phyloP scores from a whole-genome alignment of 768 basidiomycete species.

The Trametes cinnabarina region DNA sequence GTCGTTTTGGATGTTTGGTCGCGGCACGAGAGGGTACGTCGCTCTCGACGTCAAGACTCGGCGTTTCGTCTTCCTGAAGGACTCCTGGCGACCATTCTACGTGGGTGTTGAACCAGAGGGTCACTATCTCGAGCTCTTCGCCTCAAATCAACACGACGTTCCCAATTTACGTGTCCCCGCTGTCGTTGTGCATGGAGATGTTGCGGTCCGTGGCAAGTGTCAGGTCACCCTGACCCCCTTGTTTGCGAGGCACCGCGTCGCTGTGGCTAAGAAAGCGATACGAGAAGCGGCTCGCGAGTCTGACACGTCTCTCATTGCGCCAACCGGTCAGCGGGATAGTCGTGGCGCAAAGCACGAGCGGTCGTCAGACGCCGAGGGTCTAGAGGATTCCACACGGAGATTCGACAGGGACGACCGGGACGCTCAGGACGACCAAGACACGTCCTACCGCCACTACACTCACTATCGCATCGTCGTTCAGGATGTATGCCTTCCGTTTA shows the following conservation, averaged over 20 bases:
- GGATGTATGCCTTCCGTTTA: background rate
- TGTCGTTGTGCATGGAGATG: background rate
- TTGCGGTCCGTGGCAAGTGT: background rate
- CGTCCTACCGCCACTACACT: background rate
- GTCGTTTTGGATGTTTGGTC: background rate
- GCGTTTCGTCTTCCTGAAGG: constrained; percentile 14
- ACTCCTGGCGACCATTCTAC: constrained; percentile 10
- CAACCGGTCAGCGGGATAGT: too few species aligned
- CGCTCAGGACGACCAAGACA: background rate
- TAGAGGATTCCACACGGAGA: too few species aligned
- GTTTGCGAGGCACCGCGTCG: too few species aligned
- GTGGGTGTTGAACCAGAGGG: background rate
- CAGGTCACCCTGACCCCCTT: too few species aligned
- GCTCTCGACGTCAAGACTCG: constrained; percentile 10
- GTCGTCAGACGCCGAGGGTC: too few species aligned
- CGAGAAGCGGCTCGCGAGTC: too few species aligned
- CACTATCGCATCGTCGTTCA: background rate
- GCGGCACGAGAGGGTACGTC: constrained; percentile 10
- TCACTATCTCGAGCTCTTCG: background rate
- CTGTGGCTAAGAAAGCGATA: too few species aligned
- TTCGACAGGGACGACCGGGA: too few species aligned
- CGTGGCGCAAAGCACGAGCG: too few species aligned
- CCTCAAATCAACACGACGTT: too few species aligned
- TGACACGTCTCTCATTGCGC: too few species aligned
- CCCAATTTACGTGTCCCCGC: background rate